Base-by-base conservation (phyloP, 2,329 filamentous ascomycete genomes). In the Stagonosporopsis cucurbitacearum region DNA sequence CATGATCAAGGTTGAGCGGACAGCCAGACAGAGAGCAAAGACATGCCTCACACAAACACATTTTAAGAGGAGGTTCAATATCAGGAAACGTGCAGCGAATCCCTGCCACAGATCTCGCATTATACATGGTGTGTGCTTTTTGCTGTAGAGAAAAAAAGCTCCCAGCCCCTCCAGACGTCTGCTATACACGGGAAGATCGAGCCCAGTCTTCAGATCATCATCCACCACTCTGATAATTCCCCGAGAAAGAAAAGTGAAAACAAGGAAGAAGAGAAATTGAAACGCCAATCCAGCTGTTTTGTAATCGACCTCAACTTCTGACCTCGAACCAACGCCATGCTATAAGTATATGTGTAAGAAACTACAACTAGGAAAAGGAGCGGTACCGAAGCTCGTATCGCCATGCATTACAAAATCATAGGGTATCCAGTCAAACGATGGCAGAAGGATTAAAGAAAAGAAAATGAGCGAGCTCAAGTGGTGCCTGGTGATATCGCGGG, bases 361-460 rank as follows among this genome's bases (percentile, higher is more conserved):
- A 49, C 43, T 37, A 44, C 12, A 28, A 49, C 44, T 53, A 50
- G 28, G 32, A 51, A 43, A 43, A 33, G 20, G 35, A 42, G n/a
- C 26, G 33, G 35, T 30, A 52, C 33, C 28, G n/a, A 36, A 39
- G 53, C 32, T 40, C 33, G 33, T 49, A 40, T 30, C 40, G 45
- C 49, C 44, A 40, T 49, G 49, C 44, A 57, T 57, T 57, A 57
- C 40, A 57, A 49, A 36, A 49, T 57, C 49, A 49, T 57, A 57
- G 49, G 49, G 54, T 57, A 57, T 52, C 40, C 17, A 52, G 44
- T 39, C 40, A 49, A 52, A 45, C 20, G 44, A 41, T 26, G 43
- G 44, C 39, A 30, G 32, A 35, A 44, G 41, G 13, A 17, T 30
- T 49, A 49, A 44, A 46, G 13, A 17, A 36, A 53, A 49, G 33